phyloP scores from a whole-genome alignment of 2,329 filamentous ascomycete species.

The Phialophora expanda region DNA sequence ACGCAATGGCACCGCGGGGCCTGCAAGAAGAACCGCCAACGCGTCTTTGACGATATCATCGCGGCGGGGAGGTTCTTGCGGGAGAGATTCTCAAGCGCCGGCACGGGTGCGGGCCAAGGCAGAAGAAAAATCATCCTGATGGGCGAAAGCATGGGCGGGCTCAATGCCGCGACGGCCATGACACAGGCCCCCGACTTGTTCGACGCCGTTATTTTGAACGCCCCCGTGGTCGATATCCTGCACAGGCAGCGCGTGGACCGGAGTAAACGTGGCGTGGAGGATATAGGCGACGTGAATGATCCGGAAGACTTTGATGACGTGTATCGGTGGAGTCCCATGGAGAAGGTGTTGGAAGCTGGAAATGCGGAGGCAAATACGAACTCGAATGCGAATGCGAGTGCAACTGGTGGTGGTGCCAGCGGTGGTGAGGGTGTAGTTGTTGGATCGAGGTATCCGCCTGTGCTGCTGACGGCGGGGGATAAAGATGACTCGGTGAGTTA shows the following conservation, averaged over 20 bases:
- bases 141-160: conserved; percentile 23
- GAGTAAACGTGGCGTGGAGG: conserved; percentile 9
- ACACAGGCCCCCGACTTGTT: conserved; percentile 9
- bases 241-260: conserved; percentile 10
- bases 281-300: conserved; percentile 21
- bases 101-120: background rate
- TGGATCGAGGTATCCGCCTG: conserved; percentile 7
- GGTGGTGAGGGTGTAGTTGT: background rate
- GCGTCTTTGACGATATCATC: conserved; percentile 13
- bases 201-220: conserved; percentile 25
- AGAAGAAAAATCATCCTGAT: conserved; percentile 18
- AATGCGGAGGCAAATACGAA: background rate
- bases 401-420: no score
- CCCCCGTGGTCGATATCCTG: conserved; percentile 16
- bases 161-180: conserved; percentile 21
- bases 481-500: conserved; percentile 18
- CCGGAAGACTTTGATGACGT: conserved; percentile 10
- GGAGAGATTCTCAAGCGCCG: background rate
- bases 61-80: background rate
- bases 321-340: conserved; percentile 14
- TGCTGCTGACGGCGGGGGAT: conserved; percentile 22
- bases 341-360: background rate
- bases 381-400: no score
- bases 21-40: background rate
- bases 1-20: conserved; percentile 9